These are phyloP conservation scores for Mucor velutinosus DNA, from an alignment of 371 early-diverging fungal species.

Conservation along the genomic window DNA sequence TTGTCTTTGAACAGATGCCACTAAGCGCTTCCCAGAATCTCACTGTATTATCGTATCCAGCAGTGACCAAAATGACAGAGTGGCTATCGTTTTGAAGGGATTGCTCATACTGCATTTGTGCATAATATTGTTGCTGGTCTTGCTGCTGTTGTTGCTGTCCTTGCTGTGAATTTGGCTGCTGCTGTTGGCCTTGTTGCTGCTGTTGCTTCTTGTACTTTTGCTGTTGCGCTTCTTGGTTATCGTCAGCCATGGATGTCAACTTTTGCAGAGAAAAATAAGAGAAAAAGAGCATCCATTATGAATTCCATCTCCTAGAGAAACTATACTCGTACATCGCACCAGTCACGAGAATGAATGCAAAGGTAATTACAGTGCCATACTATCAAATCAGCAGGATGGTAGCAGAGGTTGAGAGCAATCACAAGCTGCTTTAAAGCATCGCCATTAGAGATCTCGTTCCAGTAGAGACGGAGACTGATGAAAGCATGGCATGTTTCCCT, in stretches of 20 bases:
- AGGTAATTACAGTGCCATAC: too few relatives aligned
- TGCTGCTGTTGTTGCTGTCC: slow-evolving; percentile 1
- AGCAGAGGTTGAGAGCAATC: too few relatives aligned
- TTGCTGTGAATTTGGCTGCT: not conserved
- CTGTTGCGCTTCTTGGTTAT: not conserved
- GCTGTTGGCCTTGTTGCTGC: slow-evolving; percentile 4
- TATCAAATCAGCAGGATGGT: too few relatives aligned
- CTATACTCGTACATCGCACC: too few relatives aligned
- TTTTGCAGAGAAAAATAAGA: not conserved
- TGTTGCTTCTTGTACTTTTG: slow-evolving; percentile 1
- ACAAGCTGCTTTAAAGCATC: too few relatives aligned
- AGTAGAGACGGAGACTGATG: too few relatives aligned
- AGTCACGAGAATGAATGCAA: too few relatives aligned
- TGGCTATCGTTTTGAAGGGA: slow-evolving; percentile 61
- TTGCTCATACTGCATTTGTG: slow-evolving; percentile 48
- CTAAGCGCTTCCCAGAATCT: slow-evolving; percentile 97
- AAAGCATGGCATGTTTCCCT: too few relatives aligned
- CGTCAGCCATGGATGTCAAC: slow-evolving; percentile 7
- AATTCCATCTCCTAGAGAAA: not conserved
- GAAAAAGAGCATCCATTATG: not conserved
- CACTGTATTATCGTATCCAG: slow-evolving; percentile 96
- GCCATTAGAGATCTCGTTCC: too few relatives aligned
- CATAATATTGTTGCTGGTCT: slow-evolving; percentile 44
- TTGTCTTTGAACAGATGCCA: slow-evolving; percentile 92
- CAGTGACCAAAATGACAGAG: slow-evolving; percentile 90